Evolutionary conservation across 768 basidiomycete species (phyloP).

Genomic region (Psilocybe subaeruginosa): DNA sequence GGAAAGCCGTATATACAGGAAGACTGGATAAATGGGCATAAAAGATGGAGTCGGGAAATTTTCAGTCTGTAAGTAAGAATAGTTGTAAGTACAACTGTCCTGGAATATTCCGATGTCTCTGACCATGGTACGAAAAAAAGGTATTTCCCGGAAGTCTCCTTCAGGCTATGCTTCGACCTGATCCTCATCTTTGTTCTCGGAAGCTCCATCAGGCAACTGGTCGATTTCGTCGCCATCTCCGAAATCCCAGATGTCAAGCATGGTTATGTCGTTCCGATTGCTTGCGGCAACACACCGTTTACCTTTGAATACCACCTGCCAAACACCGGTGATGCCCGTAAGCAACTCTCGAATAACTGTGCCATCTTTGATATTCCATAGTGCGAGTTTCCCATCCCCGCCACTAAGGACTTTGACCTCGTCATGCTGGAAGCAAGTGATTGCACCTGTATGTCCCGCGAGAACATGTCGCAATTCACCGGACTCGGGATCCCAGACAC

Average conservation of each 20-base stretch:
- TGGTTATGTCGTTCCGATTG: constrained; percentile 75
- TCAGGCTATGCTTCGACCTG: background rate
- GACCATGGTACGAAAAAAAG: background rate
- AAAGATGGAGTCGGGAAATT: background rate
- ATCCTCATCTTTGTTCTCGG: background rate
- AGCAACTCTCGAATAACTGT: constrained; percentile 85
- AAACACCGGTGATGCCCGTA: constrained; percentile 91
- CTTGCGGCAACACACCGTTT: constrained; percentile 95
- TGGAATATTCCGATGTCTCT: background rate
- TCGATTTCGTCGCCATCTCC: constrained; percentile 59
- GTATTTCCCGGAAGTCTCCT: background rate
- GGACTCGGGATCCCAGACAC: constrained; percentile 90
- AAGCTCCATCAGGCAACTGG: background rate
- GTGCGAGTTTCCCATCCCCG: constrained; percentile 95
- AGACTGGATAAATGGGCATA: background rate
- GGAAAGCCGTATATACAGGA: background rate
- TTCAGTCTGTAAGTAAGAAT: background rate
- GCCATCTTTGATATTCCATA: constrained; percentile 95
- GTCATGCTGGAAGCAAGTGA: constrained; percentile 99
- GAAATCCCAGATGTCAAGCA: constrained; percentile 91
- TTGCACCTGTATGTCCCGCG: constrained; percentile 93
- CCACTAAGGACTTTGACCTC: constrained; percentile 97
- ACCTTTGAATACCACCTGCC: constrained; percentile 97
- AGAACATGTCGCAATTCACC: constrained; percentile 83
- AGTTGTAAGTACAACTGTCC: background rate